Evolutionary conservation across 2,329 filamentous ascomycete species (phyloP), one percentile per base, ranked within the genome.

Genomic region (Fusarium devonianum): DNA sequence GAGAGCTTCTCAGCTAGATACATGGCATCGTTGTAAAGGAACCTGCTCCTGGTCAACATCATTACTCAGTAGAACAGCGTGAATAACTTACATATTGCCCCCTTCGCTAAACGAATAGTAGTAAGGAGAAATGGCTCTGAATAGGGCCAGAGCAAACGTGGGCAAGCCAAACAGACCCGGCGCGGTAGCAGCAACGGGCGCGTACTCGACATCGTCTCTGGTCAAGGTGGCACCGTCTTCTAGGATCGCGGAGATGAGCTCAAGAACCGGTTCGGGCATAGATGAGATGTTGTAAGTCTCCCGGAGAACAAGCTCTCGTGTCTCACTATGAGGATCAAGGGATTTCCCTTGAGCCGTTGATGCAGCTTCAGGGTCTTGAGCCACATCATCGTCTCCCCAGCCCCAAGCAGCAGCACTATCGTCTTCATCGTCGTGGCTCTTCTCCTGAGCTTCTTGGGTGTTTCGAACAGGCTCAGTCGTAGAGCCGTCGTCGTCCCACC

Each of bases 241-340:
- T 53, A 82, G 69, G 19, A 87, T 79, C 10, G 76, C 66, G 16
- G 78, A 75, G 41, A 93, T 84, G 19, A 90, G 78, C 13, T 83
- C 78, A 14, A 92, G 77, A 10, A 97, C 85, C 4, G 86, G 83
- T 53, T 91, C 87, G 1, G 94, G 93, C 69, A 97, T 88, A 3
- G 89, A 88, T 0, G 93, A 97, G 40, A 96, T 89, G 49, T 86
- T 89, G 70, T 96, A 99, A 2, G 82, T 89, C 72, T 99, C 94
- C 53, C 81, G 88, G 33, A 97, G 74, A 0, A 89, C 88, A 50
- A 97, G 75, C 67, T 94, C 88, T 45, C 84, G 78, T 7, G 78
- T 75, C 30, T 77, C 51, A 4, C 55, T 43, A 21, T 71, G 62
- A 6, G 63, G 32, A 22, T 64, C 57, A 18, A 55, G 23, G 29